Percentiles rank a stretch among this genome's conserved stretches.
phyloP scores from a whole-genome alignment of 139 green algal species.

The Nannochloris sp. region DNA sequence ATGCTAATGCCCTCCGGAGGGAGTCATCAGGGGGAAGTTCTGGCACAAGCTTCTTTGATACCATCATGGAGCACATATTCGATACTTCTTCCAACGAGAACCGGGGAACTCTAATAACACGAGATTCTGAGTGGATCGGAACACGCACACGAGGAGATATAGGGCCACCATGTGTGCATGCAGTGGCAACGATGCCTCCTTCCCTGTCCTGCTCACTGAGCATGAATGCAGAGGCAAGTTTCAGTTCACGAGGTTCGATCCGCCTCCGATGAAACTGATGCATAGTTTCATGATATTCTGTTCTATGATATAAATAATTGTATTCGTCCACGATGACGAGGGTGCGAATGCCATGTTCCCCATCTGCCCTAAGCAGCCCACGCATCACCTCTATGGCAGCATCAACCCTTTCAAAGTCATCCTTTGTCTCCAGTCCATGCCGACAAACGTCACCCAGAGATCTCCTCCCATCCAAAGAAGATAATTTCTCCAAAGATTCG shows the following conservation, averaged over 20 bases:
- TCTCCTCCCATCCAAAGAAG: background rate
- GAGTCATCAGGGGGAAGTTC: background rate
- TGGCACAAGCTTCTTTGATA: background rate
- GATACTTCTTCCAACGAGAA: slow-evolving; percentile 4
- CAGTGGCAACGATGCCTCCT: background rate
- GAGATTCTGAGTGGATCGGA: background rate
- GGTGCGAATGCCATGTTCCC: background rate
- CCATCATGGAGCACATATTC: background rate
- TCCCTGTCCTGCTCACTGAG: background rate
- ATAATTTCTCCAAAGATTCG: slow-evolving; percentile 23
- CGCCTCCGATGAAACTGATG: slow-evolving; percentile 6
- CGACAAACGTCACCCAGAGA: slow-evolving; percentile 19
- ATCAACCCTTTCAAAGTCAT: slow-evolving; percentile 10
- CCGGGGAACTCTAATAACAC: slow-evolving; percentile 6
- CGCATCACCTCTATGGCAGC: slow-evolving; percentile 16
- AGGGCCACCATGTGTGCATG: background rate
- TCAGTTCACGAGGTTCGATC: background rate
- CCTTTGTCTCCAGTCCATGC: slow-evolving; percentile 21
- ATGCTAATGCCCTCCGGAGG: background rate
- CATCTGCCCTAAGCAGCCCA: background rate
- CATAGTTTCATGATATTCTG: slow-evolving; percentile 13
- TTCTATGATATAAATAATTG: slow-evolving; percentile 8
- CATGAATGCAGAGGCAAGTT: slow-evolving; percentile 5
- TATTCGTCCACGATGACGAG: slow-evolving; percentile 11
- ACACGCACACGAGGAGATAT: background rate